phyloP scores from a whole-genome alignment of 75 land plant genomes.

The Pinus albicaulis region DNA sequence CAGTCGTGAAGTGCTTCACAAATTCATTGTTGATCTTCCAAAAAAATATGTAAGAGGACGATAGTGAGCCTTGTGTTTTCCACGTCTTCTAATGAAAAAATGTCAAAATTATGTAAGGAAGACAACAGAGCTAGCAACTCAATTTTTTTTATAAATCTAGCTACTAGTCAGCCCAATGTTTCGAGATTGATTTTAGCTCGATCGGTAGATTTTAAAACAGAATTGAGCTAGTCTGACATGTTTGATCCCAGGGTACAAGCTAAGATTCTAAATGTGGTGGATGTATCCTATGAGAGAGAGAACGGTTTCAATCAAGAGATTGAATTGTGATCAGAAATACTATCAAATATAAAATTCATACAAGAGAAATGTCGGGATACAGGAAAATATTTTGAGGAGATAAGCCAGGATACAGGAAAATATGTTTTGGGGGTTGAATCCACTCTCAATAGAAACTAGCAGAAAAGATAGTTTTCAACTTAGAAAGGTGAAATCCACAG shows the following conservation, averaged over 20 bases:
- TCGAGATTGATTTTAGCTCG: constrained; percentile 71
- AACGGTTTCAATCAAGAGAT: constrained; percentile 74
- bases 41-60: constrained; percentile 87
- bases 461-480: too few relatives aligned
- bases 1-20: too few relatives aligned
- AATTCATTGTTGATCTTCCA: too few relatives aligned
- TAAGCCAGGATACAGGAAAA: constrained; percentile 73
- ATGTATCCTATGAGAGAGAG: constrained; percentile 64
- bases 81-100: constrained; percentile 65
- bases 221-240: constrained; percentile 78
- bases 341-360: constrained; percentile 66
- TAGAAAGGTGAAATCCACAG: too few relatives aligned
- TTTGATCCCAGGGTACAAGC: constrained; percentile 81
- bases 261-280: constrained; percentile 69
- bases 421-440: constrained; percentile 71
- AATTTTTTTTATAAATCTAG: constrained; percentile 55
- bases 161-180: constrained; percentile 84
- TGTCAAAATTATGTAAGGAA: constrained; percentile 71
- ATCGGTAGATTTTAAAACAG: constrained; percentile 80
- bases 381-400: constrained; percentile 70
- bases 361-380: constrained; percentile 59
- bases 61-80: constrained; percentile 70
- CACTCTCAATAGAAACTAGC: too few relatives aligned
- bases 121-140: constrained; percentile 52
- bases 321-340: constrained; percentile 55